Evolutionary conservation across 2,329 filamentous ascomycete species (phyloP).

Genomic region (Aspergillus ruber): DNA sequence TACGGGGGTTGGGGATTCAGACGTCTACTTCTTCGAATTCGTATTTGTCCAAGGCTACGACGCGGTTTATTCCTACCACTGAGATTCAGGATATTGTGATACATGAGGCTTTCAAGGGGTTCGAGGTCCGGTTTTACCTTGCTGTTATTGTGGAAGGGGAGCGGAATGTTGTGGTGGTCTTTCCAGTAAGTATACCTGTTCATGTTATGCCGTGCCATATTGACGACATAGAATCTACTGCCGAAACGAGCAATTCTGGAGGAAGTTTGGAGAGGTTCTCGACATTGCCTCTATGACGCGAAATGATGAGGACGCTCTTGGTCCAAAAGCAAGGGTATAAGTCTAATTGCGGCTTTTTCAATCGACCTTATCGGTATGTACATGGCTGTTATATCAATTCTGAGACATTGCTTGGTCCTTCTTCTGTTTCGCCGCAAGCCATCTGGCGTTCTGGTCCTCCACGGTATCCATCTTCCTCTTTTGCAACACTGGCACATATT

Average conservation of each 20-base stretch:
- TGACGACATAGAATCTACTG: slow-evolving; percentile 50
- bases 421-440: slow-evolving; percentile 46
- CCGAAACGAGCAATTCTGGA: slow-evolving; percentile 71
- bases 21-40: slow-evolving; percentile 66
- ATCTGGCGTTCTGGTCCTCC: slow-evolving; percentile 58
- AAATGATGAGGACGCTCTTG: slow-evolving; percentile 21
- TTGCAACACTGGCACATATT: slow-evolving; percentile 52
- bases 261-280: slow-evolving; percentile 80
- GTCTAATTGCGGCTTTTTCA: slow-evolving; percentile 9
- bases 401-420: slow-evolving; percentile 22
- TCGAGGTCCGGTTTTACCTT: slow-evolving; percentile 84
- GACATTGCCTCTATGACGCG: slow-evolving; percentile 72
- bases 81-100: slow-evolving; percentile 90
- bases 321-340: neutral
- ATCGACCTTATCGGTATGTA: neutral
- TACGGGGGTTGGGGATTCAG: slow-evolving; percentile 85
- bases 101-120: slow-evolving; percentile 89
- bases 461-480: slow-evolving; percentile 52
- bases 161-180: slow-evolving; percentile 86
- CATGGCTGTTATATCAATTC: neutral
- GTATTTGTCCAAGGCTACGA: slow-evolving; percentile 57
- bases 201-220: slow-evolving; percentile 5
- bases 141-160: slow-evolving; percentile 87
- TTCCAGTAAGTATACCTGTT: slow-evolving; percentile 54
- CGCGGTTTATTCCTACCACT: slow-evolving; percentile 81